Evolutionary conservation across 805 yeast species (phyloP).

Genomic region (Yarrowia sp.): DNA sequence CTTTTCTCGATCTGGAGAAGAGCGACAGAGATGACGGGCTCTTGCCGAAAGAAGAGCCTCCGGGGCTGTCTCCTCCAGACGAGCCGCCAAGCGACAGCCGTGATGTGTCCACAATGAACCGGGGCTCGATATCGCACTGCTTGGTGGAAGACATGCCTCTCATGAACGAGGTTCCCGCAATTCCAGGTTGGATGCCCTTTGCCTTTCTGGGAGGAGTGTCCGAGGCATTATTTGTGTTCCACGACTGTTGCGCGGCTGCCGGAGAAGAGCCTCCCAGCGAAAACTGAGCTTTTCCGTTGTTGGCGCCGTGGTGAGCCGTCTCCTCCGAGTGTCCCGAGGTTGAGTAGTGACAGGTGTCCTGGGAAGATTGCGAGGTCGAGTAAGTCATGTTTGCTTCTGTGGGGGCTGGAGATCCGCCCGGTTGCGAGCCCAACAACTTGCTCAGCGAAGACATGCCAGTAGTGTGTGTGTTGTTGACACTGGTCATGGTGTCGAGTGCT

Average conservation of each 20-base stretch:
- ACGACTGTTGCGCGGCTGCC: conserved; percentile 24
- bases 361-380: conserved; percentile 12
- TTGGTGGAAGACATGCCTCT: conserved; percentile 47
- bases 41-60: conserved; percentile 16
- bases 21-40: conserved; percentile 50
- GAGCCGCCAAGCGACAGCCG: conserved; percentile 54
- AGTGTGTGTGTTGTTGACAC: conserved; percentile 36
- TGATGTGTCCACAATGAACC: conserved; percentile 84
- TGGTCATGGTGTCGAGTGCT: conserved; percentile 28
- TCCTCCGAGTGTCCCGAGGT: conserved; percentile 39
- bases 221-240: conserved; percentile 5
- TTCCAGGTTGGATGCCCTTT: conserved; percentile 40
- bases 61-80: conserved; percentile 42
- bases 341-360: conserved; percentile 39
- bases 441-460: conserved; percentile 43
- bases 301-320: conserved; percentile 4
- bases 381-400: not conserved
- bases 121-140: conserved; percentile 73
- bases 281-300: conserved; percentile 35
- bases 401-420: conserved; percentile 8
- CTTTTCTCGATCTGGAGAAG: conserved; percentile 50
- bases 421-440: conserved; percentile 40
- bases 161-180: conserved; percentile 41
- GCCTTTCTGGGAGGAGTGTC: conserved; percentile 34
- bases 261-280: conserved; percentile 28